Percentiles rank a stretch among this genome's conserved stretches.
These are phyloP conservation scores for Dictyostelium brefeldianum DNA, from an alignment of 78 protist species.

Conservation along the genomic window DNA sequence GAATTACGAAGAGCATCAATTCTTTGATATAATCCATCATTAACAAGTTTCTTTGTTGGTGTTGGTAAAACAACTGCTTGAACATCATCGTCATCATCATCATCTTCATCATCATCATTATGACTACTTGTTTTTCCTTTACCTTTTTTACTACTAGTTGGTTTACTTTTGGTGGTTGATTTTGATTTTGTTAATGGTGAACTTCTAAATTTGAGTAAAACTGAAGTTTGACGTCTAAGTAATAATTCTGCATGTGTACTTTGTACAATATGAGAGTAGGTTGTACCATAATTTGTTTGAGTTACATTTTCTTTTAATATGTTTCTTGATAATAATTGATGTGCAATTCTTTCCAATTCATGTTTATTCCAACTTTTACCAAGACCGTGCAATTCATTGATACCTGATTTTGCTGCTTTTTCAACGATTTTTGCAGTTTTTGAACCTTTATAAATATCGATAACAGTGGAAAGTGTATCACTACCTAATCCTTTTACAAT, in stretches of 20 bases:
- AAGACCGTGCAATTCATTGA: neutral
- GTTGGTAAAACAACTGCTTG: neutral
- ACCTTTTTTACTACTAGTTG: no score
- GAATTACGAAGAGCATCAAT: neutral
- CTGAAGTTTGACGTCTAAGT: neutral
- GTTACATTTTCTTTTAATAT: neutral
- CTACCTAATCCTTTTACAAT: neutral
- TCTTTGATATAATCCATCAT: neutral
- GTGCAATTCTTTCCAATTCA: constrained; percentile 13
- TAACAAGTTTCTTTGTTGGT: neutral
- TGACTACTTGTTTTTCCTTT: neutral
- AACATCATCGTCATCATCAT: neutral
- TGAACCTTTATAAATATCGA: constrained; percentile 39
- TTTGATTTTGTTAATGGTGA: neutral
- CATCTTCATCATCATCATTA: constrained; percentile 4
- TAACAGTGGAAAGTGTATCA: neutral
- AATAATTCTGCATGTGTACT: neutral
- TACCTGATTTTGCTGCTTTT: neutral
- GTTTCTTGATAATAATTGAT: neutral
- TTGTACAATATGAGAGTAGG: neutral
- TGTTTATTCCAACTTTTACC: constrained; percentile 4
- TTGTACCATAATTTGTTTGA: constrained; percentile 20
- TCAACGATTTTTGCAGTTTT: neutral
- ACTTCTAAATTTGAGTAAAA: neutral
- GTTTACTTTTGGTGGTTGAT: neutral